Conservation (phyloP, 768 basidiomycete species). For the Podaxis carcinomalis region DNA sequence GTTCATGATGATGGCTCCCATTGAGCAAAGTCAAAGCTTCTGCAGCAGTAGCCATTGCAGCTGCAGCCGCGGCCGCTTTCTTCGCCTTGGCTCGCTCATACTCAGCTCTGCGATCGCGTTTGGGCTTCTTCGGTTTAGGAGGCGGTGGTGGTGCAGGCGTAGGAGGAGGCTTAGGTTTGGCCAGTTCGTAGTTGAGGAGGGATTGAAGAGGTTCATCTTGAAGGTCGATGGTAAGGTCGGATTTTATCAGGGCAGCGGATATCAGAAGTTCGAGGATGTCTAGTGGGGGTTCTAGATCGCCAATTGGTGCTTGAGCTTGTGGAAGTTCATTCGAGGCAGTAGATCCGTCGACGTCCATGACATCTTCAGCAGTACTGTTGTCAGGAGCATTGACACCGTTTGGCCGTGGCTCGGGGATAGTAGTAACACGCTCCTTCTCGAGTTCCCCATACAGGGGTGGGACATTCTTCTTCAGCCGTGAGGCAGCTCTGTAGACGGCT, state of each 20-base stretch:
- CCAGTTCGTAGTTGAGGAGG: constrained; percentile 66
- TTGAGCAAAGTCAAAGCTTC: constrained; percentile 10
- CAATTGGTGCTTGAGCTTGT: constrained; percentile 29
- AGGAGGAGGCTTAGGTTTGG: constrained; percentile 55
- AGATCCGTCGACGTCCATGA: background rate
- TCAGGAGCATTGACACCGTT: background rate
- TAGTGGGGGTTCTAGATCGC: constrained; percentile 73
- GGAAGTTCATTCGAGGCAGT: background rate
- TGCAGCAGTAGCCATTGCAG: constrained; percentile 13
- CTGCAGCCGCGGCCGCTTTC: constrained; percentile 23
- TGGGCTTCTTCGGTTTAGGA: constrained; percentile 34
- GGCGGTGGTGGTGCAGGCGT: constrained; percentile 46
- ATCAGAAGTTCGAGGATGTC: constrained; percentile 52
- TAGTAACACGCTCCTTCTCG: constrained; percentile 21
- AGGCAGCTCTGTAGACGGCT: constrained; percentile 63
- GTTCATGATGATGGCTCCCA: constrained; percentile 12
- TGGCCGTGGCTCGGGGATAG: background rate
- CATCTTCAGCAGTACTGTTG: background rate
- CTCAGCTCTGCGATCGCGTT: constrained; percentile 38
- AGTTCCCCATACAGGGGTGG: constrained; percentile 41
- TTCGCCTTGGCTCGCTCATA: constrained; percentile 27
- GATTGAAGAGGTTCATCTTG: constrained; percentile 57
- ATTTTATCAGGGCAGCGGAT: constrained; percentile 47
- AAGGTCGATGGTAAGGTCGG: constrained; percentile 51
- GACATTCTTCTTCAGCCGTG: constrained; percentile 45